Percentiles rank a stretch among this genome's conserved stretches.
phyloP scores from a whole-genome alignment of 495 filamentous ascomycete species.

The Choiromyces venosus region DNA sequence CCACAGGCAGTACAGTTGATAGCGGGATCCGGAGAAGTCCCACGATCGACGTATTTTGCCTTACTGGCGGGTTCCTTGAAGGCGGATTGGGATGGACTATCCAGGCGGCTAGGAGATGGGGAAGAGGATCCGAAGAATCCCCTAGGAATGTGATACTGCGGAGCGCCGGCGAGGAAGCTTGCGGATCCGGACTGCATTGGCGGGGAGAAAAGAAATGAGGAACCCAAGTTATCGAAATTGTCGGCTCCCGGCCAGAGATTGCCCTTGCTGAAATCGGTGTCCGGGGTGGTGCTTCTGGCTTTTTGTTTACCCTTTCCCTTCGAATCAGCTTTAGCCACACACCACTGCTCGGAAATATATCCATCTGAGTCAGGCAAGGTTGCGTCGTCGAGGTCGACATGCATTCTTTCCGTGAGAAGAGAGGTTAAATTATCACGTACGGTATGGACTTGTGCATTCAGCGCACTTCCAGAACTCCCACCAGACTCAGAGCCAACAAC shows the following conservation, averaged over 20 bases:
- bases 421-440: too few species aligned
- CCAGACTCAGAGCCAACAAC: too few species aligned
- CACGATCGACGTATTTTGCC: not conserved
- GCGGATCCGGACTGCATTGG: not conserved
- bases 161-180: not conserved
- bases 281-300: not conserved
- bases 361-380: too few species aligned
- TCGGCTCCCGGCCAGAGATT: not conserved
- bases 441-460: too few species aligned
- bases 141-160: not conserved
- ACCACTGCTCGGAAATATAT: too few species aligned
- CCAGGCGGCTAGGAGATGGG: not conserved
- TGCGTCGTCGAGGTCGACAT: too few species aligned
- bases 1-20: not conserved
- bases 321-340: not conserved
- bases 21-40: not conserved
- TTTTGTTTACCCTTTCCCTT: not conserved
- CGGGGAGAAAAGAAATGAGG: not conserved
- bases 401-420: too few species aligned
- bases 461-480: too few species aligned
- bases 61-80: not conserved
- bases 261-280: not conserved
- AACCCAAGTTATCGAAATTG: too few species aligned
- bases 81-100: not conserved
- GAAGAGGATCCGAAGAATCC: not conserved